phyloP scores from a whole-genome alignment of 2,329 filamentous ascomycete genomes.

The Microcyclosporella mali region DNA sequence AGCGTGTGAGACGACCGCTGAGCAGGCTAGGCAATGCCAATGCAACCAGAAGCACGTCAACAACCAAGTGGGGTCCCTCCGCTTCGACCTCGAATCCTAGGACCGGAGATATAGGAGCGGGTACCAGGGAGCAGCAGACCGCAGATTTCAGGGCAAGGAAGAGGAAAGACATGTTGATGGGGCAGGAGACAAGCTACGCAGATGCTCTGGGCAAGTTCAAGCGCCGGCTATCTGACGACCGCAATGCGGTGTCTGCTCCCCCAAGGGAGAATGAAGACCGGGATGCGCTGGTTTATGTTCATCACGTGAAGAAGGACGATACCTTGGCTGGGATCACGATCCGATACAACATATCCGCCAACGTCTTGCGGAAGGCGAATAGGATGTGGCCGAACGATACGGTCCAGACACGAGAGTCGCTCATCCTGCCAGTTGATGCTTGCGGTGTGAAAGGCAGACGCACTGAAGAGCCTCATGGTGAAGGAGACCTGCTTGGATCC shows the following conservation, averaged over 20 bases:
- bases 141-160: slow-evolving; percentile 45
- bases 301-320: slow-evolving; percentile 74
- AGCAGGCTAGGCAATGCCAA: slow-evolving; percentile 13
- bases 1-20: slow-evolving; percentile 30
- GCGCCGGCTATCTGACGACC: slow-evolving; percentile 63
- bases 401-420: slow-evolving; percentile 73
- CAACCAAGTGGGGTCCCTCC: slow-evolving; percentile 44
- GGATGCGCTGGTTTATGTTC: slow-evolving; percentile 82
- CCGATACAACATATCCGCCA: slow-evolving; percentile 78
- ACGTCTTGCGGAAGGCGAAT: slow-evolving; percentile 79
- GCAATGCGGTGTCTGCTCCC: slow-evolving; percentile 40
- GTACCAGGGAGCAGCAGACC: slow-evolving; percentile 42
- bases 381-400: slow-evolving; percentile 91
- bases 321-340: slow-evolving; percentile 88
- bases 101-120: slow-evolving; percentile 37
- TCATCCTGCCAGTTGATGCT: slow-evolving; percentile 82
- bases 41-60: slow-evolving; percentile 33
- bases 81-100: slow-evolving; percentile 30
- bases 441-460: slow-evolving; percentile 74
- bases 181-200: slow-evolving; percentile 33
- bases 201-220: slow-evolving; percentile 50
- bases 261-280: slow-evolving; percentile 56
- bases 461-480: slow-evolving; percentile 33
- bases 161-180: slow-evolving; percentile 42
- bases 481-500: slow-evolving; percentile 27